A percentile compares a stretch with the other conserved stretches of the same genome.
These are phyloP conservation scores for Alternaria arbusti DNA, from an alignment of 2,329 filamentous ascomycete genomes.

Conservation along the genomic window DNA sequence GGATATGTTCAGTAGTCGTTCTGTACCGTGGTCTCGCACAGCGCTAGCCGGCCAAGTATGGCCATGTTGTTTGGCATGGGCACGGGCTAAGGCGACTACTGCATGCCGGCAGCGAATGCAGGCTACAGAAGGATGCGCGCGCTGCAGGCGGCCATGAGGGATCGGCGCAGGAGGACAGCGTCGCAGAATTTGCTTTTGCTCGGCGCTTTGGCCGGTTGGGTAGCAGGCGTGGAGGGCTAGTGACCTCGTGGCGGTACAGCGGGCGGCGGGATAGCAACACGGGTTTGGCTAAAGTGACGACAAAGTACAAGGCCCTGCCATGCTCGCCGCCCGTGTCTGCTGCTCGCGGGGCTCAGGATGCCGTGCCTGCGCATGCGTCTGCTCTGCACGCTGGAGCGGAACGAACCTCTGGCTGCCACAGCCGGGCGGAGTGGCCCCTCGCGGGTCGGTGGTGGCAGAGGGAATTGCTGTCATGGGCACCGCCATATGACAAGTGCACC, in stretches of 20 bases:
- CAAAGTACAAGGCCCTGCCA: constrained; percentile 8
- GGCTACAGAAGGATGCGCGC: constrained; percentile 2
- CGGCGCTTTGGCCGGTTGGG: constrained; percentile 32
- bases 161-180: constrained; percentile 9
- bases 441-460: background rate
- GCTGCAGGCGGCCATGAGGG: constrained; percentile 19
- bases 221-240: constrained; percentile 19
- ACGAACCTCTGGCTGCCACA: background rate
- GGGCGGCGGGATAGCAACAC: constrained; percentile 22
- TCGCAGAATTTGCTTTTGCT: constrained; percentile 13
- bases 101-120: constrained; percentile 7
- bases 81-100: constrained; percentile 3
- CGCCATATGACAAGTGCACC: constrained; percentile 23
- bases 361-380: constrained; percentile 4
- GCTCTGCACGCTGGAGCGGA: constrained; percentile 9
- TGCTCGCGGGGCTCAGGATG: background rate
- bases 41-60: constrained; percentile 1
- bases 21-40: background rate
- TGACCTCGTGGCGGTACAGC: constrained; percentile 39
- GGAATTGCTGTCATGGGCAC: constrained; percentile 8
- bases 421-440: background rate
- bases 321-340: constrained; percentile 14
- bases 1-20: background rate
- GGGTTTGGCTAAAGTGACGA: constrained; percentile 28
- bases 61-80: constrained; percentile 1